phyloP scores from a whole-genome alignment of 495 filamentous ascomycete species.

The Lasiosphaeriaceae sp. region DNA sequence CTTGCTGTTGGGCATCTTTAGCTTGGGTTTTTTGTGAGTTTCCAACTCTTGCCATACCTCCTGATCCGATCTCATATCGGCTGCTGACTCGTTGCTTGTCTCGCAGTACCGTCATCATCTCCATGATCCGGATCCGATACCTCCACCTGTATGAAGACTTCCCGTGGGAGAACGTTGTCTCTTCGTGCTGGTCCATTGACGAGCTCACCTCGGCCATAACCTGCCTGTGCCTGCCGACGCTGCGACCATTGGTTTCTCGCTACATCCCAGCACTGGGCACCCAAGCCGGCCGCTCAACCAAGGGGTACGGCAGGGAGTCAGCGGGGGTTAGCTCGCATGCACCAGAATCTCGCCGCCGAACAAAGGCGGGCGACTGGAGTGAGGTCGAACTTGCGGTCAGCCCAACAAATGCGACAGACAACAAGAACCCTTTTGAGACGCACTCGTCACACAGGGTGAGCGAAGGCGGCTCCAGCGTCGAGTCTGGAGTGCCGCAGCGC shows the following conservation, averaged over 20 bases:
- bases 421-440: too few relatives aligned
- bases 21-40: conserved; percentile 36
- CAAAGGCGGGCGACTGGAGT: too few relatives aligned
- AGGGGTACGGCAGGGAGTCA: not conserved
- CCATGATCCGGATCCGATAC: conserved; percentile 46
- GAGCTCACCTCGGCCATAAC: conserved; percentile 53
- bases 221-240: conserved; percentile 48
- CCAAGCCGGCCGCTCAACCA: not conserved
- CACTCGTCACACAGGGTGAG: too few relatives aligned
- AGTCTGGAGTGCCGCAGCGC: too few relatives aligned
- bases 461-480: too few relatives aligned
- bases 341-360: too few relatives aligned
- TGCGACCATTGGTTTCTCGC: conserved; percentile 40
- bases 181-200: conserved; percentile 51
- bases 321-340: too few relatives aligned
- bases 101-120: conserved; percentile 47
- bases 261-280: conserved; percentile 24
- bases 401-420: too few relatives aligned
- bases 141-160: conserved; percentile 37
- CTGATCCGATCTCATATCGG: not conserved
- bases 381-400: too few relatives aligned
- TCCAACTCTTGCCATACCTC: not conserved
- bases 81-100: not conserved
- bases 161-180: conserved; percentile 48
- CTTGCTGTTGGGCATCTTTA: conserved; percentile 33